Evolutionary conservation across 164 flowering plant species (phyloP).

Genomic region (Berberis thunbergii): DNA sequence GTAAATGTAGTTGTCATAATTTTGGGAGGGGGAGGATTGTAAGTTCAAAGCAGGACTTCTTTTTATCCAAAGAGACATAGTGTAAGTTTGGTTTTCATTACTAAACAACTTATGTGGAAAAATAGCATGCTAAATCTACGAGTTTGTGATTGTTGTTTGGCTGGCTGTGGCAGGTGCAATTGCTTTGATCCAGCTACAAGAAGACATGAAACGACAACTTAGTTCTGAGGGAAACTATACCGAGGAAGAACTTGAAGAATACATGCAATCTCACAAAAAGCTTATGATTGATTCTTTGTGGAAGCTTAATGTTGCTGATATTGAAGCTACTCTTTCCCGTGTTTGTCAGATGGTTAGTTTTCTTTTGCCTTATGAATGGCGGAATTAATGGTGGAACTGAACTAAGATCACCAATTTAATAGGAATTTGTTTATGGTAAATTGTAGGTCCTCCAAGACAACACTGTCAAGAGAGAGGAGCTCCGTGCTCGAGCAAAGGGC

Average conservation of each 20-base stretch:
- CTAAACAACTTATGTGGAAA: too few relatives aligned
- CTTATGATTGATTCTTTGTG: slow-evolving; percentile 91
- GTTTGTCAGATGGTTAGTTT: slow-evolving; percentile 87
- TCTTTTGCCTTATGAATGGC: not conserved
- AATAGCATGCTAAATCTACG: not conserved
- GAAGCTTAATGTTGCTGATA: slow-evolving; percentile 98
- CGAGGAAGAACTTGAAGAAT: slow-evolving; percentile 85
- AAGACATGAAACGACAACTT: slow-evolving; percentile 88
- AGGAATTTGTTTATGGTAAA: slow-evolving; percentile 6
- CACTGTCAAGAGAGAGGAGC: slow-evolving; percentile 75
- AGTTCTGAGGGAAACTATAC: slow-evolving; percentile 87
- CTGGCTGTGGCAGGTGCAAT: slow-evolving; percentile 51
- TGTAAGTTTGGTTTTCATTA: not conserved
- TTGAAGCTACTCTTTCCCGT: slow-evolving; percentile 91
- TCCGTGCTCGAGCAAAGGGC: slow-evolving; percentile 84
- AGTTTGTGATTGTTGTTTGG: not conserved
- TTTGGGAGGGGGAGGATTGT: too few relatives aligned
- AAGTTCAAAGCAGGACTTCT: too few relatives aligned
- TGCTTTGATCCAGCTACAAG: slow-evolving; percentile 89
- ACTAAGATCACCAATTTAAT: not conserved
- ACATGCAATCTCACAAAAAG: slow-evolving; percentile 81
- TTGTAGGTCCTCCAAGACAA: slow-evolving; percentile 91
- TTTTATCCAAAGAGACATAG: too few relatives aligned
- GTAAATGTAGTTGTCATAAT: too few relatives aligned
- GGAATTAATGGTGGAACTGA: not conserved